Base-by-base conservation (phyloP, 805 yeast genomes). In the Saccharomyces jurei region DNA sequence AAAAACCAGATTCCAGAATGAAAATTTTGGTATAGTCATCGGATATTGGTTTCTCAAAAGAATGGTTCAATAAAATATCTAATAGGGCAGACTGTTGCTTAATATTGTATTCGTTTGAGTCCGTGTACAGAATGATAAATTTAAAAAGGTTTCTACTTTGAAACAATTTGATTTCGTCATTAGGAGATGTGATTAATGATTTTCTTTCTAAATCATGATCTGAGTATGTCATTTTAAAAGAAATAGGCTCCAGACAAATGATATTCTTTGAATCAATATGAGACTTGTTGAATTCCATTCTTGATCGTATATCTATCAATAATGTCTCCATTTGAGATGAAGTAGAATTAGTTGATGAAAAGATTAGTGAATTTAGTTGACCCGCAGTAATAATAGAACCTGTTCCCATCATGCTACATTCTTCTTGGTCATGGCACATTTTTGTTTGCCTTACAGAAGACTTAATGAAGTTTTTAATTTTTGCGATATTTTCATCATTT, bases 191-290 rank as follows among this genome's bases (percentile, higher is more conserved):
- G 14, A 81, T 67, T 55, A 83, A 71, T 10, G 92, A 77, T 49
- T 80, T 71, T 47, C 75, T 77, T 60, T 86, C 87, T n/a, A 91
- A 70, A 53, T 86, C 92, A n/a, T 67, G 70, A 61, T 87, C 88
- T 0, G 80, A 74, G 63, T 81, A 80, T 9, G 73, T 71, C 0
- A 70, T 66, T 52, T 81, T 70, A 21, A 84, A 72, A 0, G 81
- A 75, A 21, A 78, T 75, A 0, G 97, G 97, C 52, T 89, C 96
- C 21, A 91, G 77, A 64, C 91, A 87, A 10, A 88, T 77, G 8
- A 86, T 68, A 52, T 86, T 80, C 2, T 73, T 70, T 27, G 81
- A 71, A 11, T 78, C 72, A 25, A 91, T 81, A 67, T 89, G 97
- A 50, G 80, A 79, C 47, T 73, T 71, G 49, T 81, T 79, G 64